Conservation (phyloP, 2,329 filamentous ascomycete species). For the Fragosphaeria purpurea region DNA sequence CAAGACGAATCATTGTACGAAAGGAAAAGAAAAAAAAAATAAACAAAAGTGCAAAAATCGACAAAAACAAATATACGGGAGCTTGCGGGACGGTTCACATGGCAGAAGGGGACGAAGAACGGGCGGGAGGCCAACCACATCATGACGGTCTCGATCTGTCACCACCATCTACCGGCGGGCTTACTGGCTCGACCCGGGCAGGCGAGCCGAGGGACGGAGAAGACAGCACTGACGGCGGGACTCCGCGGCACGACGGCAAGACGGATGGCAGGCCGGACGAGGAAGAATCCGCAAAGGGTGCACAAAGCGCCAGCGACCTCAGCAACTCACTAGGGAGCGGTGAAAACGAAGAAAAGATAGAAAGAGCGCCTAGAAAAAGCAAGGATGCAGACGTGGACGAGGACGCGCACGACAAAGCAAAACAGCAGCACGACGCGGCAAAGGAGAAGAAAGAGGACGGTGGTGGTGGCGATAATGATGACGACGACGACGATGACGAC, state of each 20-base stretch:
- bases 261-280: not conserved
- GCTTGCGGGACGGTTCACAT: not conserved
- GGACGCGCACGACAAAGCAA: not conserved
- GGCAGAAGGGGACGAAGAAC: conserved; percentile 1
- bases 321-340: too few relatives aligned
- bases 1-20: too few relatives aligned
- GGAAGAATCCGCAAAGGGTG: too few relatives aligned
- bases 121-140: not conserved
- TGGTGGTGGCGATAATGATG: not conserved
- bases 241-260: not conserved
- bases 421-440: conserved; percentile 2
- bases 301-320: too few relatives aligned
- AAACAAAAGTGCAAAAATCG: too few relatives aligned
- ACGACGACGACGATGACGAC: not conserved
- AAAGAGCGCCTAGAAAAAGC: too few relatives aligned
- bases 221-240: not conserved
- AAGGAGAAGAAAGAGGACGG: not conserved
- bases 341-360: too few relatives aligned
- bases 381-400: not conserved
- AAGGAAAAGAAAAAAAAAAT: too few relatives aligned
- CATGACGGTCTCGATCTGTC: not conserved
- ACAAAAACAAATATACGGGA: too few relatives aligned
- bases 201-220: not conserved
- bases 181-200: not conserved
- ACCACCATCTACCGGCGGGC: not conserved